Conservation (phyloP, 768 basidiomycete species). For the Collybia mongolica region DNA sequence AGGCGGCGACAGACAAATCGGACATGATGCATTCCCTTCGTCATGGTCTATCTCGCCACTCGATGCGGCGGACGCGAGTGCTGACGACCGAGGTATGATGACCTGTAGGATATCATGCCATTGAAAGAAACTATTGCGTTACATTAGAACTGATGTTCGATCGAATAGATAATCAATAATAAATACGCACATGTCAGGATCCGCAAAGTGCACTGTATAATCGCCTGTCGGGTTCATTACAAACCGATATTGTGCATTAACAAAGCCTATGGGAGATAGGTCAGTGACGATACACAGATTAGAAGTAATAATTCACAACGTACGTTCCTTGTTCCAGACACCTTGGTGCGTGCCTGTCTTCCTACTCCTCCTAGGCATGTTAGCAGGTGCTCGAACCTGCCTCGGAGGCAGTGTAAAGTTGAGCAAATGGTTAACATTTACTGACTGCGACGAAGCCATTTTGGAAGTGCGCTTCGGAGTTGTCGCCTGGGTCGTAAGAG, state of each 20-base stretch:
- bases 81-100: constrained; percentile 82
- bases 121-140: constrained; percentile 77
- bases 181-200: constrained; percentile 85
- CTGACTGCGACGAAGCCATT: constrained; percentile 62
- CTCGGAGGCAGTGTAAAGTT: constrained; percentile 93
- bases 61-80: constrained; percentile 62
- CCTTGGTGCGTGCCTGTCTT: constrained; percentile 61
- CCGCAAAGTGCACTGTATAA: constrained; percentile 94
- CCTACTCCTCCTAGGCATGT: constrained; percentile 73
- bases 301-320: constrained; percentile 31
- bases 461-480: constrained; percentile 62
- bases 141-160: background rate
- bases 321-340: constrained; percentile 91
- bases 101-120: constrained; percentile 97
- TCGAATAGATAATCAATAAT: background rate
- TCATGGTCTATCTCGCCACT: constrained; percentile 41
- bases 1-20: constrained; percentile 93
- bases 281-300: constrained; percentile 15
- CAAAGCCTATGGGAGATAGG: constrained; percentile 60
- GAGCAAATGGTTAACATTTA: constrained; percentile 73
- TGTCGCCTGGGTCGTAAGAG: constrained; percentile 29
- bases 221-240: constrained; percentile 90
- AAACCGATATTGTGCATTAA: constrained; percentile 96
- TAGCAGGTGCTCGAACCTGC: constrained; percentile 57
- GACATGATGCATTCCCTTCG: constrained; percentile 76